A percentile compares a stretch with the other conserved stretches of the same genome.
phyloP scores from a whole-genome alignment of 2,329 filamentous ascomycete genomes.

The Colletotrichum sp. region DNA sequence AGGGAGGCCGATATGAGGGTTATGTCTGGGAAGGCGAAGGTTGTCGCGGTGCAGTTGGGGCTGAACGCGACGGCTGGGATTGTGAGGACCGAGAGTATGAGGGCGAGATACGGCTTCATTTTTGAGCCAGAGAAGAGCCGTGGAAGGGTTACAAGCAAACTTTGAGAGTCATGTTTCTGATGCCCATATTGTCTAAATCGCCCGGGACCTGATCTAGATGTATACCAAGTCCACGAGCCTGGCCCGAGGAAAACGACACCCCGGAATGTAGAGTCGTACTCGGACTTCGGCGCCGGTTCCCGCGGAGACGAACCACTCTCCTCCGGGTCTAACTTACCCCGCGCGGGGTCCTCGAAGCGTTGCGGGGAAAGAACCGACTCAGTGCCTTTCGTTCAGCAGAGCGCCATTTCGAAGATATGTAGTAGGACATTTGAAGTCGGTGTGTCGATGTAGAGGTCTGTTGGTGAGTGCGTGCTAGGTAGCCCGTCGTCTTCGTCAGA shows the following conservation, averaged over 20 bases:
- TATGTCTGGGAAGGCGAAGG: background rate
- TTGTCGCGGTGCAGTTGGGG: background rate
- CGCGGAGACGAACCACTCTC: background rate
- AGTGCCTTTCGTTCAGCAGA: too few relatives aligned
- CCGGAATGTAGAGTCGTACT: fast-evolving
- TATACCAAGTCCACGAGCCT: background rate
- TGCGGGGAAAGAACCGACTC: background rate
- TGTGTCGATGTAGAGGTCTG: background rate
- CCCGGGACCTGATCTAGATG: background rate
- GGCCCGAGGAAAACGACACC: background rate
- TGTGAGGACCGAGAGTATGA: background rate
- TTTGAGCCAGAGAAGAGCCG: background rate
- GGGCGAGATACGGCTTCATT: background rate
- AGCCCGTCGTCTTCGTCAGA: background rate
- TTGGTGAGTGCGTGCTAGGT: background rate
- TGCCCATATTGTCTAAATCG: background rate
- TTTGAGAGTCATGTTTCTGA: background rate
- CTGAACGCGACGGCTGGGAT: fast-evolving
- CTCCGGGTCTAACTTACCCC: background rate
- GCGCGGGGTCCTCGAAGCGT: background rate
- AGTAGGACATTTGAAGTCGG: fast-evolving
- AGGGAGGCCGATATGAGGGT: background rate
- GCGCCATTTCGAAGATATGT: background rate
- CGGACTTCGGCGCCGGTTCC: background rate
- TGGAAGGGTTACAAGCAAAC: background rate